These are phyloP conservation scores for Rhizophora mangle DNA, from an alignment of 345 rosid species.

Conservation along the genomic window DNA sequence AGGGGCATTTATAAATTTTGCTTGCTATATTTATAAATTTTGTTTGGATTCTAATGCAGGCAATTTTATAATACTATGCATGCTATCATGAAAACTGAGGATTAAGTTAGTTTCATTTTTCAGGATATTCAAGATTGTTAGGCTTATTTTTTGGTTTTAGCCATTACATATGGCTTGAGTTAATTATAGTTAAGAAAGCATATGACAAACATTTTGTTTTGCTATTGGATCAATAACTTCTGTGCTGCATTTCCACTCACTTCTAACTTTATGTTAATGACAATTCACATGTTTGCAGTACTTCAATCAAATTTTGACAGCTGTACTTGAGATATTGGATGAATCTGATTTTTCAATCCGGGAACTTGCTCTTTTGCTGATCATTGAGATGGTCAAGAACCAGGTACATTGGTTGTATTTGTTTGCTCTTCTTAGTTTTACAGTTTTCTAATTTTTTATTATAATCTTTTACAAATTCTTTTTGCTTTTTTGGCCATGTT, in stretches of 20 bases:
- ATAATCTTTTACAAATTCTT: neutral
- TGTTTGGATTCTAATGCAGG: no score
- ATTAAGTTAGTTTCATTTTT: no score
- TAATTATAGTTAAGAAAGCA: neutral
- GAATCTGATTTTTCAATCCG: constrained; percentile 63
- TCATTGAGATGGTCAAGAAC: constrained; percentile 76
- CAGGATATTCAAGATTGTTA: no score
- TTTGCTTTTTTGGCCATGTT: constrained; percentile 18
- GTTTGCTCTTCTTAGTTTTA: neutral
- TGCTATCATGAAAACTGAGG: no score
- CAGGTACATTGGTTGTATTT: constrained; percentile 51
- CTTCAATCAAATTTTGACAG: constrained; percentile 93
- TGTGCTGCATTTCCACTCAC: no score
- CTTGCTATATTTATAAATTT: no score
- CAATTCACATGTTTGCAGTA: constrained; percentile 51
- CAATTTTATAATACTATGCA: neutral
- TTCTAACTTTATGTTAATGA: neutral
- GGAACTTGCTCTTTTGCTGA: constrained; percentile 72
- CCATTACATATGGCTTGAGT: neutral
- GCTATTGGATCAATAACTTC: no score
- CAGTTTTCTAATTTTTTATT: neutral
- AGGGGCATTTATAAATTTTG: neutral
- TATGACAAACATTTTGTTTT: no score
- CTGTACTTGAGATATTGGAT: constrained; percentile 91
- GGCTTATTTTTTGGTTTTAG: neutral